Conservation (phyloP, 768 basidiomycete species). For the Termitomyces sp. region DNA sequence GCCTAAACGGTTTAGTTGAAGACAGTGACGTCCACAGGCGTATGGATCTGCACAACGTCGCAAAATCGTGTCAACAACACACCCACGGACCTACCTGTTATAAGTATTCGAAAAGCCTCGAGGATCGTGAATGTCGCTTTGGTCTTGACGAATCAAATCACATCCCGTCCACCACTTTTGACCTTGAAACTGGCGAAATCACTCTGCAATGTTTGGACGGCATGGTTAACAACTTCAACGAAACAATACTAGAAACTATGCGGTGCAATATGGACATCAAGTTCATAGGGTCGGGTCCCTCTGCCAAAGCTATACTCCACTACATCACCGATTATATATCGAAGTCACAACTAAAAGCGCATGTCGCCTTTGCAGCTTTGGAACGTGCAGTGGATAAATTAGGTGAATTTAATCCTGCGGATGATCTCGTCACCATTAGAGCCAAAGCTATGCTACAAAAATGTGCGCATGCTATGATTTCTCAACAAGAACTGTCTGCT, state of each 20-base stretch:
- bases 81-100: neutral
- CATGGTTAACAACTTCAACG: slow-evolving; percentile 41
- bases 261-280: slow-evolving; percentile 48
- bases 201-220: slow-evolving; percentile 31
- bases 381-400: slow-evolving; percentile 30
- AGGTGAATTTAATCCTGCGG: slow-evolving; percentile 15
- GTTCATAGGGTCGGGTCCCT: slow-evolving; percentile 35
- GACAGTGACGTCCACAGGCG: neutral
- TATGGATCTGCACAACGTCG: neutral
- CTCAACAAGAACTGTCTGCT: slow-evolving; percentile 35
- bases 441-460: slow-evolving; percentile 33
- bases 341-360: slow-evolving; percentile 36
- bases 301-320: slow-evolving; percentile 38
- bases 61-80: neutral
- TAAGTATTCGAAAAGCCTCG: neutral
- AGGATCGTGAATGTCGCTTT: slow-evolving; percentile 23
- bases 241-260: slow-evolving; percentile 30
- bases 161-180: slow-evolving; percentile 14
- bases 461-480: slow-evolving; percentile 33
- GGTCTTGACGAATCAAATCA: slow-evolving; percentile 21
- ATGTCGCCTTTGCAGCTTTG: slow-evolving; percentile 37
- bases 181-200: slow-evolving; percentile 29
- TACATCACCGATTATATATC: slow-evolving; percentile 51
- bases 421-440: slow-evolving; percentile 11
- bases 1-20: neutral